A percentile compares a stretch with the other conserved stretches of the same genome.
These are phyloP conservation scores for Phytophthora cactorum DNA, from an alignment of 352 stramenopile species.

Conservation along the genomic window DNA sequence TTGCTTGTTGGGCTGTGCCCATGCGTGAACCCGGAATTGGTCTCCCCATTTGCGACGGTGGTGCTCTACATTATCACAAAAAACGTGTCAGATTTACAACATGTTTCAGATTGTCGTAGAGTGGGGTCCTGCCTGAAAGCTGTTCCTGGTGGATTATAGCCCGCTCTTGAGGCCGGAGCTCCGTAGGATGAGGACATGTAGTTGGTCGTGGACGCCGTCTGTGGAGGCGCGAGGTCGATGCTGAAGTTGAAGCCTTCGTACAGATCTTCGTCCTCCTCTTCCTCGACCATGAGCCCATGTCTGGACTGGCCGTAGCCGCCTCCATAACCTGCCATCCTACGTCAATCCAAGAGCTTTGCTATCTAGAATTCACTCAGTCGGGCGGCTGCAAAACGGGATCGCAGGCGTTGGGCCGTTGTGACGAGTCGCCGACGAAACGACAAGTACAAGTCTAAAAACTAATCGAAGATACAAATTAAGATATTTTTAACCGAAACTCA, in stretches of 20 bases:
- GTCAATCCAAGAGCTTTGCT: slow-evolving; percentile 4
- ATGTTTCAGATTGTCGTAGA: not conserved
- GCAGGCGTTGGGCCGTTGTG: slow-evolving; percentile 28
- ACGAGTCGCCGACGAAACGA: slow-evolving; percentile 46
- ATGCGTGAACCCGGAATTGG: slow-evolving; percentile 65
- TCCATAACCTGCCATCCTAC: slow-evolving; percentile 47
- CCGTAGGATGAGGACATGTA: slow-evolving; percentile 72
- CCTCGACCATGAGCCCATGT: slow-evolving; percentile 66
- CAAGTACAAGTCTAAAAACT: slow-evolving; percentile 4
- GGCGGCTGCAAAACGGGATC: slow-evolving; percentile 32
- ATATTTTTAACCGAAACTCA: slow-evolving; percentile 9
- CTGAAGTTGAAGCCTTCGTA: slow-evolving; percentile 93
- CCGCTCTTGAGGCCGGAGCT: slow-evolving; percentile 54
- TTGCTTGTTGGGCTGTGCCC: slow-evolving; percentile 60
- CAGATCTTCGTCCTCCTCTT: slow-evolving; percentile 88
- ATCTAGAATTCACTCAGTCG: slow-evolving; percentile 17
- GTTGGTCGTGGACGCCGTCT: slow-evolving; percentile 65
- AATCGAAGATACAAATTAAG: not conserved
- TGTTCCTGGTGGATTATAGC: slow-evolving; percentile 72
- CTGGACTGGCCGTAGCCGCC: slow-evolving; percentile 65
- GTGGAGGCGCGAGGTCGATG: slow-evolving; percentile 79
- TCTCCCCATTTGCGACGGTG: slow-evolving; percentile 80
- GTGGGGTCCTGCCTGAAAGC: slow-evolving; percentile 57
- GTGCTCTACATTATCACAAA: slow-evolving; percentile 40
- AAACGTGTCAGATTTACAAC: not conserved